These are phyloP conservation scores for Phytophthora boehmeriae DNA, from an alignment of 352 stramenopile genomes.

Conservation along the genomic window DNA sequence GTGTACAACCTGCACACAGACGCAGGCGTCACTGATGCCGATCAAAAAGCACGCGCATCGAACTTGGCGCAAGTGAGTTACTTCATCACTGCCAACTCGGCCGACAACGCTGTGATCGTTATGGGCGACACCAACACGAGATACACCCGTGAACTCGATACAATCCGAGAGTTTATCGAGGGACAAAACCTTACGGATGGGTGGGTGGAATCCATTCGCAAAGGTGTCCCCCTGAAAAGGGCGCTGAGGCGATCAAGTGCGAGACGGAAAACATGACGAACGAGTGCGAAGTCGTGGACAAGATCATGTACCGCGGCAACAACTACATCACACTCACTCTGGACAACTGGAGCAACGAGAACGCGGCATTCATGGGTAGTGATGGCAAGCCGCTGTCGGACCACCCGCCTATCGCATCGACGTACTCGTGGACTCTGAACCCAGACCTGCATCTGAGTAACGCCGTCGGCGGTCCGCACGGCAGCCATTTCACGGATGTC, in stretches of 20 bases:
- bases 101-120: constrained; percentile 46
- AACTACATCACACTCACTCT: constrained; percentile 43
- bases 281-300: constrained; percentile 53
- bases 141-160: constrained; percentile 48
- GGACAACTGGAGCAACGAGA: constrained; percentile 42
- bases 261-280: constrained; percentile 33
- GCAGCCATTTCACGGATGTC: constrained; percentile 35
- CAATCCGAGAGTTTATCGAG: constrained; percentile 31
- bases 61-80: constrained; percentile 49
- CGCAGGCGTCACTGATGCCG: constrained; percentile 32
- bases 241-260: constrained; percentile 38
- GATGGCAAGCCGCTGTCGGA: constrained; percentile 39
- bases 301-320: constrained; percentile 57
- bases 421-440: constrained; percentile 40
- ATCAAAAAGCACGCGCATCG: constrained; percentile 33
- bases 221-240: constrained; percentile 30
- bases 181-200: constrained; percentile 40
- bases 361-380: constrained; percentile 33
- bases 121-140: constrained; percentile 56
- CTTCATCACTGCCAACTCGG: constrained; percentile 45
- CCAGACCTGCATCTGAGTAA: constrained; percentile 34
- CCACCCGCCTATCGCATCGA: constrained; percentile 41
- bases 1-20: constrained; percentile 58
- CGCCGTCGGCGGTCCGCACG: constrained; percentile 38
- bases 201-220: constrained; percentile 41